Evolutionary conservation across 352 stramenopile species (phyloP).

Genomic region (Phytopythium ostracodes): DNA sequence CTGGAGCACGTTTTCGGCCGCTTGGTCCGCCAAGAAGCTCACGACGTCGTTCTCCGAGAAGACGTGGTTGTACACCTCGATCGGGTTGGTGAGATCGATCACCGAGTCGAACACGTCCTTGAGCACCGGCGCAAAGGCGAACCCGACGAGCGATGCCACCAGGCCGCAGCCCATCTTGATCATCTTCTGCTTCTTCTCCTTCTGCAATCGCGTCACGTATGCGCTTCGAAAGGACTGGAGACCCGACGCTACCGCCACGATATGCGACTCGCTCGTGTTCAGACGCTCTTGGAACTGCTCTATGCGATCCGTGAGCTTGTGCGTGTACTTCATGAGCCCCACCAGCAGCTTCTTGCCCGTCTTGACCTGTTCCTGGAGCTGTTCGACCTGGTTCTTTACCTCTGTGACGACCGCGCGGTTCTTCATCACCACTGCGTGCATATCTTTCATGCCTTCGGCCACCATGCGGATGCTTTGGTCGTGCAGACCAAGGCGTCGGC

Average conservation of each 20-base stretch:
- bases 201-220: slow-evolving; percentile 9
- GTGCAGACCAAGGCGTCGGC: slow-evolving; percentile 15
- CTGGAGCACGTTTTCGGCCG: neutral
- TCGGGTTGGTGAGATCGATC: slow-evolving; percentile 21
- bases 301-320: slow-evolving; percentile 2
- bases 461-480: slow-evolving; percentile 14
- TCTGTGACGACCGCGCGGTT: slow-evolving; percentile 12
- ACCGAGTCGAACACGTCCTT: slow-evolving; percentile 22
- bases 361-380: slow-evolving; percentile 9
- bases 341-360: slow-evolving; percentile 7
- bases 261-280: slow-evolving; percentile 14
- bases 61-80: slow-evolving; percentile 15
- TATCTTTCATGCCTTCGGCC: slow-evolving; percentile 11
- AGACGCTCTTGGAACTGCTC: slow-evolving; percentile 12
- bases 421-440: slow-evolving; percentile 13
- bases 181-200: slow-evolving; percentile 18
- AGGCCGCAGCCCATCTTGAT: slow-evolving; percentile 18
- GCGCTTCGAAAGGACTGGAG: slow-evolving; percentile 12
- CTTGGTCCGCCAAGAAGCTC: slow-evolving; percentile 2
- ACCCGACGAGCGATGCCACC: slow-evolving; percentile 16
- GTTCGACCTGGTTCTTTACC: slow-evolving; percentile 3
- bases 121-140: slow-evolving; percentile 18
- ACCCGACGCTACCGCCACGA: slow-evolving; percentile 11
- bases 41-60: slow-evolving; percentile 14
- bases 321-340: slow-evolving; percentile 7